Evolutionary conservation across 352 stramenopile species (phyloP).

Genomic region (Plasmopara muralis): DNA sequence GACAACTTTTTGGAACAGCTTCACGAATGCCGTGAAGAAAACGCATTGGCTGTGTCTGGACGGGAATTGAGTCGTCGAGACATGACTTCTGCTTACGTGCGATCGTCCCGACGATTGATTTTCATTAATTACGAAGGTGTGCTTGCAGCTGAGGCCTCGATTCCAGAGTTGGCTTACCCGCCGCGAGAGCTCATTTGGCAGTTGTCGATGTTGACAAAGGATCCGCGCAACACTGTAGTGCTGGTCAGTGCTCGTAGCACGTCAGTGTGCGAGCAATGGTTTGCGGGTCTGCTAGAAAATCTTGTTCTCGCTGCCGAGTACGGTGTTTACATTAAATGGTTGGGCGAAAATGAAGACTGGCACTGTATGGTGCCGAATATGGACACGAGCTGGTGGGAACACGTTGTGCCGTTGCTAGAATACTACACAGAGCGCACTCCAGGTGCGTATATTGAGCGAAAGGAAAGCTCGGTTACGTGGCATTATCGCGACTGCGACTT

Average conservation of each 20-base stretch:
- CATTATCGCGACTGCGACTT: constrained; percentile 87
- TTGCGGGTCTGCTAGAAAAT: constrained; percentile 51
- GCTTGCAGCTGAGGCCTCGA: constrained; percentile 69
- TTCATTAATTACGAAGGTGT: constrained; percentile 90
- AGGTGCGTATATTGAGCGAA: constrained; percentile 77
- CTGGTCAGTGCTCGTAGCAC: constrained; percentile 65
- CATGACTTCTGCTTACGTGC: constrained; percentile 80
- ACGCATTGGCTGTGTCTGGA: constrained; percentile 52
- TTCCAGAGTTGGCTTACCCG: constrained; percentile 82
- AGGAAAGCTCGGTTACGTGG: constrained; percentile 84
- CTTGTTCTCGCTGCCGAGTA: constrained; percentile 75
- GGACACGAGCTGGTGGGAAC: constrained; percentile 74
- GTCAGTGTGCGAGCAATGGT: constrained; percentile 74
- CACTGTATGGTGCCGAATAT: constrained; percentile 77
- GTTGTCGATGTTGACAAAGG: constrained; percentile 73
- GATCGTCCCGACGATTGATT: constrained; percentile 57
- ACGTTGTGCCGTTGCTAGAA: constrained; percentile 68
- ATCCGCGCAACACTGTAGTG: constrained; percentile 71
- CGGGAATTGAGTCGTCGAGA: constrained; percentile 74
- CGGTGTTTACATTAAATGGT: constrained; percentile 75
- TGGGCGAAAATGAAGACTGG: constrained; percentile 53
- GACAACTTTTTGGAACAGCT: constrained; percentile 79
- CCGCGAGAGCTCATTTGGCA: constrained; percentile 80
- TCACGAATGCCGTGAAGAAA: constrained; percentile 72
- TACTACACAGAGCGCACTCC: constrained; percentile 83